These are phyloP conservation scores for Turnera subulata DNA, from an alignment of 345 rosid genomes.

Conservation along the genomic window DNA sequence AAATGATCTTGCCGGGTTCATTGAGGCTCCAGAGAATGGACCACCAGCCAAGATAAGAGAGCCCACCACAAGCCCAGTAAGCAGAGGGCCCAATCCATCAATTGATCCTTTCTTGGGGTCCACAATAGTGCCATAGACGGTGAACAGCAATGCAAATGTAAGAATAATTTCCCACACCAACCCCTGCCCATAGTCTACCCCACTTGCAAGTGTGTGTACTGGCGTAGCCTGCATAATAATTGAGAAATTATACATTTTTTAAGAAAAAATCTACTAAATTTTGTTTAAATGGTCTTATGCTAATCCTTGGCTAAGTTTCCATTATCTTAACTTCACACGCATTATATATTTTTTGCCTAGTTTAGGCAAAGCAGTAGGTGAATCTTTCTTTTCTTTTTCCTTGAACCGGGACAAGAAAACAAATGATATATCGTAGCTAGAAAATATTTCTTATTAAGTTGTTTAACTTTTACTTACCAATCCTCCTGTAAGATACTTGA, in stretches of 20 bases:
- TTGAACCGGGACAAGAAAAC: too few species aligned
- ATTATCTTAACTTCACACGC: too few species aligned
- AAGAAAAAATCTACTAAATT: too few species aligned
- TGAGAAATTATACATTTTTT: too few species aligned
- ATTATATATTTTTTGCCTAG: too few species aligned
- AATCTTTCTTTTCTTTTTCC: too few species aligned
- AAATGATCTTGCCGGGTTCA: conserved; percentile 93
- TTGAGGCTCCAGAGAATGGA: conserved; percentile 83
- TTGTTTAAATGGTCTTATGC: too few species aligned
- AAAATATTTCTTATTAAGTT: too few species aligned
- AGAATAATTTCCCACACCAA: conserved; percentile 69
- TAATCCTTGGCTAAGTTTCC: too few species aligned
- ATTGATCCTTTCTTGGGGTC: conserved; percentile 80
- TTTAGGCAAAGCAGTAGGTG: too few species aligned
- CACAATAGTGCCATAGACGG: conserved; percentile 84
- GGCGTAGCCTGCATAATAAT: conserved; percentile 66
- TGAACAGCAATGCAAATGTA: conserved; percentile 74
- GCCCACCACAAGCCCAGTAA: conserved; percentile 75
- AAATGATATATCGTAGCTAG: too few species aligned
- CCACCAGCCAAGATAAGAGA: conserved; percentile 80
- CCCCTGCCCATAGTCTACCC: conserved; percentile 62
- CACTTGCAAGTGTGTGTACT: conserved; percentile 58
- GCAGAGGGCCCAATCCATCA: conserved; percentile 66
- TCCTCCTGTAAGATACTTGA: conserved; percentile 84
- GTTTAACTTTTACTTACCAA: conserved; percentile 40